Base-by-base conservation (phyloP, 768 basidiomycete genomes). In the Tricholoma bakamatsutake region DNA sequence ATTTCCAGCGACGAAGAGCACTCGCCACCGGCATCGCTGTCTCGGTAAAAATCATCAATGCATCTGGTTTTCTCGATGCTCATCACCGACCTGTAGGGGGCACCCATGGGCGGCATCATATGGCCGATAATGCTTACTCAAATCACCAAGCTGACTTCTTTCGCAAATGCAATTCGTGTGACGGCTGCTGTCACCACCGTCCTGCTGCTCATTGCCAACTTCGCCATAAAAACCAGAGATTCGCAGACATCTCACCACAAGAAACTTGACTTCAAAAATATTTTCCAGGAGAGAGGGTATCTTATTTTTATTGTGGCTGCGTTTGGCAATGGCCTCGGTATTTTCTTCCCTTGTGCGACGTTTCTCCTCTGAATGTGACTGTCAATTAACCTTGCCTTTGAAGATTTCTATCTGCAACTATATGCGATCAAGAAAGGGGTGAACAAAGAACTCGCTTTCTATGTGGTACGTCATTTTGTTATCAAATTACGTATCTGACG, bases 331-430 rank as follows among this genome's bases (percentile, higher is more conserved):
- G 73, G 74, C 51, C 69, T 77, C 56, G 80, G 79, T n/a, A 65
- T 81, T 10, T 82, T 81, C 65, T 78, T 80, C 55, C 80, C 80
- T 11, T 80, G 80, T 80, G 62, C 53, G 74, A 64, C 21, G 39
- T 18, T n/a, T 12, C 15, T 30, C 31, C 42, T 55, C 33, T 40
- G 65, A 64, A 68, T 54, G 67, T 71, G 58, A 37, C 40, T 43
- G 9, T 50, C 42, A n/a, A 56, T 50, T 53, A 13, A 49, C 34
- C 13, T 33, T 49, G 28, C 4, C 52, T 31, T 31, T 37, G 37
- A 57, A 82, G 80, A 75, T 62, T 82, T 83, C 62, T 82, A 82
- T 64, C 64, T 83, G 3, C 80, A 83, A 61, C 70, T 82, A 2
- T 82, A 74, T 56, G 71, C 79, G 4, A 65, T 78, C 6, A 60